Evolutionary conservation across 495 filamentous ascomycete genomes (phyloP).

Genomic region (Barbatosphaeria neglecta): DNA sequence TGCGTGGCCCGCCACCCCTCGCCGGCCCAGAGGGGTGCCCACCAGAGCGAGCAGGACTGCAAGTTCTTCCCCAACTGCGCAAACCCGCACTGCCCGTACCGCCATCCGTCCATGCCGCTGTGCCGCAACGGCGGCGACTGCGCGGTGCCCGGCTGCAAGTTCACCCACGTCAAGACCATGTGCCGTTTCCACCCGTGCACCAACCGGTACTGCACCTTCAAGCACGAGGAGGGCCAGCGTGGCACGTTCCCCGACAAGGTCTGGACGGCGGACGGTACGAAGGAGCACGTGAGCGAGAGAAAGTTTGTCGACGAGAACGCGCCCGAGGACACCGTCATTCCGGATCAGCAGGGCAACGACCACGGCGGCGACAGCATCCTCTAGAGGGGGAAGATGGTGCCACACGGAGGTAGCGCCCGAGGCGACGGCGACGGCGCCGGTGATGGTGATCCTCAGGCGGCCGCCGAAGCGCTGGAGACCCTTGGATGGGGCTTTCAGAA

Average conservation of each 20-base stretch:
- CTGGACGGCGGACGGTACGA: constrained; percentile 57
- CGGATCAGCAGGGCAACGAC: constrained; percentile 31
- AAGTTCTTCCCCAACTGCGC: constrained; percentile 91
- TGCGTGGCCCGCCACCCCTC: constrained; percentile 89
- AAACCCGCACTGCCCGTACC: constrained; percentile 75
- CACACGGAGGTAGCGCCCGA: no score
- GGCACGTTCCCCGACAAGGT: constrained; percentile 78
- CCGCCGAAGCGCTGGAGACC: no score
- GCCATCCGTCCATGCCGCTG: constrained; percentile 64
- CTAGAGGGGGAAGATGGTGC: no score
- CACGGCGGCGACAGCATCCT: no score
- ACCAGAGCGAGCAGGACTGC: constrained; percentile 79
- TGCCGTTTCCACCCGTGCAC: constrained; percentile 91
- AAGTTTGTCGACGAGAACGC: constrained; percentile 70
- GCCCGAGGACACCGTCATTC: constrained; percentile 68
- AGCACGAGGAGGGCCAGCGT: constrained; percentile 83
- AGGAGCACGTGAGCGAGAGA: constrained; percentile 72
- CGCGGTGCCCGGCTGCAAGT: constrained; percentile 72
- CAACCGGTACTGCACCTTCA: constrained; percentile 73
- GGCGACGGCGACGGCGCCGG: no score
- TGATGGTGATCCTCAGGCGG: no score
- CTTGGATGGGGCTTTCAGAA: no score
- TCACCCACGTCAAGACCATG: constrained; percentile 66
- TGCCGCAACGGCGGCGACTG: constrained; percentile 94
- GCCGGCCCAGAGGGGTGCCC: constrained; percentile 62